These are phyloP conservation scores for Fusarium foetens DNA, from an alignment of 2,329 filamentous ascomycete genomes.

Conservation along the genomic window DNA sequence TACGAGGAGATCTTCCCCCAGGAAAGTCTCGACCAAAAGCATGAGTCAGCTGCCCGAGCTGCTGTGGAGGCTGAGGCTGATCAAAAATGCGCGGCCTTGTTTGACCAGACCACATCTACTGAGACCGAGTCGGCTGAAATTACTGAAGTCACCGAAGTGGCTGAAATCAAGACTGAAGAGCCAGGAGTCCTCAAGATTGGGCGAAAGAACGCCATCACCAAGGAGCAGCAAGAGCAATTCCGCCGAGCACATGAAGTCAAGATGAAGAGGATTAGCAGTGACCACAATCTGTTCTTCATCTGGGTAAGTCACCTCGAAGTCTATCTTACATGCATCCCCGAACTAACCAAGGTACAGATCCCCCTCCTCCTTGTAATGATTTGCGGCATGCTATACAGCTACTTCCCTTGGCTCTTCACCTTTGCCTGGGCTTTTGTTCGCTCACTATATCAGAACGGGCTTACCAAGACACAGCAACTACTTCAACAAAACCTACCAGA, in stretches of 20 bases:
- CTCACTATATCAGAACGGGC: slow-evolving; percentile 46
- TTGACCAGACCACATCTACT: slow-evolving; percentile 56
- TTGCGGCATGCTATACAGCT: slow-evolving; percentile 61
- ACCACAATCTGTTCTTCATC: slow-evolving; percentile 74
- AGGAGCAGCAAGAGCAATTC: slow-evolving; percentile 72
- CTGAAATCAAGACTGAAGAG: slow-evolving; percentile 54
- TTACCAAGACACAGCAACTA: slow-evolving; percentile 43
- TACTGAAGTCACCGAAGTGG: slow-evolving; percentile 50
- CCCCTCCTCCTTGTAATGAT: slow-evolving; percentile 61
- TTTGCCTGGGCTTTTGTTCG: slow-evolving; percentile 50
- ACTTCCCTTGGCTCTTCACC: slow-evolving; percentile 60
- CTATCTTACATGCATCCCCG: background rate
- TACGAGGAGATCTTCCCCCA: slow-evolving; percentile 83
- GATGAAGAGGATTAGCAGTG: slow-evolving; percentile 70
- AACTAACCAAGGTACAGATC: slow-evolving; percentile 54
- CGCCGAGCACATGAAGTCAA: slow-evolving; percentile 69
- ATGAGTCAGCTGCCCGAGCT: slow-evolving; percentile 66
- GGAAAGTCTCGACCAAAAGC: slow-evolving; percentile 64
- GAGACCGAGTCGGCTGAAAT: slow-evolving; percentile 49
- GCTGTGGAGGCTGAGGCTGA: slow-evolving; percentile 69
- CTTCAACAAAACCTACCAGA: slow-evolving; percentile 41
- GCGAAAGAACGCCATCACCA: slow-evolving; percentile 70
- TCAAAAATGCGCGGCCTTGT: slow-evolving; percentile 64
- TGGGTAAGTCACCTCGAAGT: slow-evolving; percentile 62
- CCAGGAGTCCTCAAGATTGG: slow-evolving; percentile 66